Base-by-base conservation (phyloP, 352 stramenopile species). In the Phytophthora ramorum region DNA sequence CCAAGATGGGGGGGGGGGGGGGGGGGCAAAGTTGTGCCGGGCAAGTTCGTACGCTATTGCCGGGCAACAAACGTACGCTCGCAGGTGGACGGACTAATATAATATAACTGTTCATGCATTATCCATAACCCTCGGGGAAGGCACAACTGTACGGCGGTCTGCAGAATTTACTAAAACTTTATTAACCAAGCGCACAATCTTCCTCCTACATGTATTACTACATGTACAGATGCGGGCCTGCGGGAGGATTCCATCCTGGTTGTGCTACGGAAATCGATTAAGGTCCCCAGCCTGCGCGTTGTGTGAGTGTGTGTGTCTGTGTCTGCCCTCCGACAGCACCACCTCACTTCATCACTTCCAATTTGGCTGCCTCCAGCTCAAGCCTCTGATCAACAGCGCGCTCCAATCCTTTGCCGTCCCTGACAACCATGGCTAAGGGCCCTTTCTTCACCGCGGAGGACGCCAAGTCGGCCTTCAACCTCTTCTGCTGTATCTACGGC, bases 401-500 rank as follows among this genome's bases (percentile, higher is more conserved):
- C n/a, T n/a, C n/a, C n/a, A n/a, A n/a, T n/a, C n/a, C n/a, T n/a
- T n/a, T n/a, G n/a, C n/a, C n/a, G n/a, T n/a, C n/a, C n/a, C 35
- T 22, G 37, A 45, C 2, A 12, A 45, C 53, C 3, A 61, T 61
- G 53, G 24, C 52, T 14, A 46, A 47, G 14, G 26, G 16, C 19
- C 51, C 48, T 7, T 60, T 63, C 59, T 81, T 77, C 51, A 83
- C 75, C 9, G n/a, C 60, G 1, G 75, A 83, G 40, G 75, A 83
- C 52, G 57, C 71, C 66, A 81, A 81, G 46, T 52, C 50, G 28
- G 59, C 51, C 20, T 76, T 28, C 24, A 28, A 28, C 24, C 24
- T 28, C 24, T 28, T 28, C 24, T 28, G 24, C 24, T 28, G 24
- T 19, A 64, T 85, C 47, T 85, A 58, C 58, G 76, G 76, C 47